Conservation (phyloP, 176 grass and related monocot species). For the Avena atlantica region DNA sequence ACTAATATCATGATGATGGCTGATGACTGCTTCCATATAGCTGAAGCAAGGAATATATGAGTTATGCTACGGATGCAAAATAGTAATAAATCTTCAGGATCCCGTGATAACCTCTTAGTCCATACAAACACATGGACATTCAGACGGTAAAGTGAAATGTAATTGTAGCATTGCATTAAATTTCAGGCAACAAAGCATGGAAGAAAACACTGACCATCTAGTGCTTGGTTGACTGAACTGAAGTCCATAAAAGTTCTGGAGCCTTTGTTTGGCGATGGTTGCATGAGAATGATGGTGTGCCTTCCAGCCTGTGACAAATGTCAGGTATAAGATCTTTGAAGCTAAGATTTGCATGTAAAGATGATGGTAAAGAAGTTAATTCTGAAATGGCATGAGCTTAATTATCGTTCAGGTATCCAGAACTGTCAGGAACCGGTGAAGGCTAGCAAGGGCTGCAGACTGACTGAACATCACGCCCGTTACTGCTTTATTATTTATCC, state of each 20-base stretch:
- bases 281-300: constrained; percentile 82
- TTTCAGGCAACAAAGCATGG: neutral
- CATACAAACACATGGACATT: neutral
- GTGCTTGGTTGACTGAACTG: constrained; percentile 69
- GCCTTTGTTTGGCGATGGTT: constrained; percentile 61
- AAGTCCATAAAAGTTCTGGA: constrained; percentile 86
- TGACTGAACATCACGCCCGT: neutral
- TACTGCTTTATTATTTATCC: neutral
- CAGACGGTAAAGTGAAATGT: neutral
- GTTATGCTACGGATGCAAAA: neutral
- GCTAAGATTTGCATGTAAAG: neutral
- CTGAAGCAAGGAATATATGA: constrained; percentile 18
- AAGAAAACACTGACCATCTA: constrained; percentile 63
- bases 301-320: constrained; percentile 55
- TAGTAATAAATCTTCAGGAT: neutral
- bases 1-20: neutral
- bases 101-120: neutral
- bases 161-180: constrained; percentile 2
- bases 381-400: neutral
- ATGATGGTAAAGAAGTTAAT: neutral
- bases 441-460: neutral
- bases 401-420: neutral
- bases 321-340: neutral
- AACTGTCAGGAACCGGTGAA: neutral
- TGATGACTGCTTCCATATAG: neutral